These are phyloP conservation scores for Fonsecaea nubica DNA, from an alignment of 2,329 filamentous ascomycete genomes.

Conservation along the genomic window DNA sequence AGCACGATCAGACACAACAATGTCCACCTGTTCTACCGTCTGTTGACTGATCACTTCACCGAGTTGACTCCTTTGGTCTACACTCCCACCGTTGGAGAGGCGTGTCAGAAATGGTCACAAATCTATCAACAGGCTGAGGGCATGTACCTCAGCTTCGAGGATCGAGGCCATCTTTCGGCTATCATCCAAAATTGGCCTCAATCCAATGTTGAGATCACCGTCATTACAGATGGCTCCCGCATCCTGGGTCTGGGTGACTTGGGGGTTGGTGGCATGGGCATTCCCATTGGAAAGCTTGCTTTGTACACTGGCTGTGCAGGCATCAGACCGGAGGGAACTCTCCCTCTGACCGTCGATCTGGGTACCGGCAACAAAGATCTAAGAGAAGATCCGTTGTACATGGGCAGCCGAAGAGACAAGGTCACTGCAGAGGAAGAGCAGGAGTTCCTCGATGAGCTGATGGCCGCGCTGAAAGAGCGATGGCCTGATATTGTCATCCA, in stretches of 20 bases:
- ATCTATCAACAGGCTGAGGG: conserved; percentile 92
- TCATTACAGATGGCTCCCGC: conserved; percentile 93
- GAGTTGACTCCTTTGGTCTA: conserved; percentile 59
- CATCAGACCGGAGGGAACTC: conserved; percentile 77
- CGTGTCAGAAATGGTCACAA: conserved; percentile 94
- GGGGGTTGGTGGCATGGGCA: conserved; percentile 96
- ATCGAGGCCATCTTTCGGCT: conserved; percentile 85
- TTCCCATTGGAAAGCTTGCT: conserved; percentile 94
- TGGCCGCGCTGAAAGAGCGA: conserved; percentile 82
- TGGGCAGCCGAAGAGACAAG: conserved; percentile 85
- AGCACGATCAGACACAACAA: conserved; percentile 59
- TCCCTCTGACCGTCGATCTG: conserved; percentile 68
- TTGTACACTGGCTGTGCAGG: conserved; percentile 95
- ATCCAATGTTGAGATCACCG: conserved; percentile 87
- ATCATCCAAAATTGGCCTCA: conserved; percentile 95
- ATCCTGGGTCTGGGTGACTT: conserved; percentile 91
- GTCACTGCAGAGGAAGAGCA: conserved; percentile 78
- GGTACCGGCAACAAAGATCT: conserved; percentile 69
- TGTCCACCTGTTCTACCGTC: conserved; percentile 60
- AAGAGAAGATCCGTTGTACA: conserved; percentile 83
- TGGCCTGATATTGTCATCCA: conserved; percentile 81
- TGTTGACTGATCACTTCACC: conserved; percentile 56
- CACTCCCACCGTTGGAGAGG: conserved; percentile 75
- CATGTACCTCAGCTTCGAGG: conserved; percentile 94
- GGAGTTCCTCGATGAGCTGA: conserved; percentile 96